phyloP scores from a whole-genome alignment of 345 rosid species.

The Lepidium sativum region DNA sequence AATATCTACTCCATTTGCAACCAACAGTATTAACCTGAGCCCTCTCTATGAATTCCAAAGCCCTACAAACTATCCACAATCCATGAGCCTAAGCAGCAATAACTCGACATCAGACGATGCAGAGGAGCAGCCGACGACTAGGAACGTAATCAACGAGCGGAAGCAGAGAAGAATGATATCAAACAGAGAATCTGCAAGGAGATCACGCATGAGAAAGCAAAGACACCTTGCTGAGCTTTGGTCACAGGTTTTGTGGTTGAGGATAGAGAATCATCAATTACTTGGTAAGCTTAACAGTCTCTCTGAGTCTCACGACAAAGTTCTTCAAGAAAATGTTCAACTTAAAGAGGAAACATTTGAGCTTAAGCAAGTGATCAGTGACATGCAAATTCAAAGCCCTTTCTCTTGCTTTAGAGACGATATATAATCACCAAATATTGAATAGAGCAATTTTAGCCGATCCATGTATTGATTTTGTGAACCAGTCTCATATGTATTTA shows the following conservation, averaged over 20 bases:
- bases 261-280: slow-evolving; percentile 76
- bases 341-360: slow-evolving; percentile 63
- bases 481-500: background rate
- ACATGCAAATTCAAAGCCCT: slow-evolving; percentile 50
- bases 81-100: slow-evolving; percentile 58
- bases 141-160: slow-evolving; percentile 55
- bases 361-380: slow-evolving; percentile 54
- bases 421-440: slow-evolving; percentile 16
- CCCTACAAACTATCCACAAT: slow-evolving; percentile 25
- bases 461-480: background rate
- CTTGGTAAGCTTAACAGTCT: slow-evolving; percentile 56
- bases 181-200: slow-evolving; percentile 79
- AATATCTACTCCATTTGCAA: slow-evolving; percentile 26
- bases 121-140: slow-evolving; percentile 52
- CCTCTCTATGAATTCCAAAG: slow-evolving; percentile 27
- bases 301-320: slow-evolving; percentile 48
- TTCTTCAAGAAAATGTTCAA: slow-evolving; percentile 52
- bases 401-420: slow-evolving; percentile 46
- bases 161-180: slow-evolving; percentile 91
- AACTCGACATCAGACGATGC: slow-evolving; percentile 84
- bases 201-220: slow-evolving; percentile 96
- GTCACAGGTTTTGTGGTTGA: slow-evolving; percentile 78
- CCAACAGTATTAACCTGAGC: slow-evolving; percentile 21
- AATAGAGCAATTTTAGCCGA: background rate
- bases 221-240: slow-evolving; percentile 88